Evolutionary conservation across 169 alveolate species (phyloP).

Genomic region (Plasmodium sp.): DNA sequence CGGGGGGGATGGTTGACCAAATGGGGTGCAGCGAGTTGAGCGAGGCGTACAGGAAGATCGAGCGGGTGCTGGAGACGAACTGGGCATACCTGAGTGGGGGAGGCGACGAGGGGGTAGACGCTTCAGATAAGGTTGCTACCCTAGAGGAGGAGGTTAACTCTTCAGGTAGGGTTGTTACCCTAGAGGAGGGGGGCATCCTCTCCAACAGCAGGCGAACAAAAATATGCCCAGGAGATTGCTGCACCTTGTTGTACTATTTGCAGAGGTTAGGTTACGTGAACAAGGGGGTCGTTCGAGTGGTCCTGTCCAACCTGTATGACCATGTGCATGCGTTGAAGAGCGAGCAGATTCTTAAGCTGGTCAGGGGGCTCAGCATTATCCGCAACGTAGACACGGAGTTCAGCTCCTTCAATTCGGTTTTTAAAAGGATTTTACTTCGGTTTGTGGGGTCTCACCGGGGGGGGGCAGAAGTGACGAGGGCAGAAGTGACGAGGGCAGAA

Average conservation of each 20-base stretch:
- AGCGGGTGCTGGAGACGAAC: not conserved
- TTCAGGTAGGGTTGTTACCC: not conserved
- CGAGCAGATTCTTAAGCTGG: slow-evolving; percentile 10
- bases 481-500: too few relatives aligned
- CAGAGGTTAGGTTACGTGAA: slow-evolving; percentile 33
- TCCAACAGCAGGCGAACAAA: not conserved
- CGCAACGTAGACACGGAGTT: slow-evolving; percentile 35
- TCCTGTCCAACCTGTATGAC: slow-evolving; percentile 22
- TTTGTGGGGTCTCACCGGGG: not conserved
- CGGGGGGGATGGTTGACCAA: not conserved
- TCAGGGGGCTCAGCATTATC: slow-evolving; percentile 34
- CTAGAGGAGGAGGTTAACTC: not conserved
- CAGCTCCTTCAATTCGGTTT: slow-evolving; percentile 16
- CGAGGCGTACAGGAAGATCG: not conserved
- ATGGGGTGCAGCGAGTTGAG: not conserved
- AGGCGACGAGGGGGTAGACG: not conserved
- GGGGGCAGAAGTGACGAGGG: too few relatives aligned
- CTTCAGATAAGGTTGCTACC: not conserved
- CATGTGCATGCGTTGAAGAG: slow-evolving; percentile 29
- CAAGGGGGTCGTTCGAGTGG: slow-evolving; percentile 7
- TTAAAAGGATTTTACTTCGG: slow-evolving; percentile 30
- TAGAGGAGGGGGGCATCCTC: not conserved
- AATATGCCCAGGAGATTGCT: slow-evolving; percentile 20
- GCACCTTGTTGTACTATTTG: slow-evolving; percentile 27
- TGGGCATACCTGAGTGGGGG: slow-evolving; percentile 1